A percentile compares a stretch with the other conserved stretches of the same genome.
Evolutionary conservation across 208 protist genomes (phyloP).

Genomic region (Wallacemonas sp.): DNA sequence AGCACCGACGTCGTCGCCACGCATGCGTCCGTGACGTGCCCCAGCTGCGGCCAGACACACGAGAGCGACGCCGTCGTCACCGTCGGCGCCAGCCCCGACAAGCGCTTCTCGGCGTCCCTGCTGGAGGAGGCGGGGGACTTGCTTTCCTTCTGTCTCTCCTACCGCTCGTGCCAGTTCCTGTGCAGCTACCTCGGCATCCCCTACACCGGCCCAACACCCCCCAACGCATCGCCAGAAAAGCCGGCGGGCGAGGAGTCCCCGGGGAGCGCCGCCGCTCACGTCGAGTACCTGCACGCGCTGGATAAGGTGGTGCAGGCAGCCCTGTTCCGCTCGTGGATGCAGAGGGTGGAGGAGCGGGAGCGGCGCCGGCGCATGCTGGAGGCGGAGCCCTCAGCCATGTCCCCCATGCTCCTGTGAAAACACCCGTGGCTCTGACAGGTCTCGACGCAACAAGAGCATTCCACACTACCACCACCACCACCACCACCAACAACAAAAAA

Average conservation of each 20-base stretch:
- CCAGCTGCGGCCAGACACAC: constrained; percentile 54
- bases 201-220: constrained; percentile 26
- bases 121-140: constrained; percentile 62
- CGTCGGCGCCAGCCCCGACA: constrained; percentile 30
- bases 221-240: constrained; percentile 18
- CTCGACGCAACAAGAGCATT: no score
- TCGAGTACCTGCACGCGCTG: constrained; percentile 59
- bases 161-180: constrained; percentile 46
- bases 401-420: neutral
- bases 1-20: constrained; percentile 48
- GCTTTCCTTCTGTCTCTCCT: constrained; percentile 56
- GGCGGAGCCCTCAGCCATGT: constrained; percentile 31
- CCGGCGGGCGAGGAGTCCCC: constrained; percentile 15
- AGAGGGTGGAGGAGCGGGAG: constrained; percentile 62
- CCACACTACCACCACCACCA: no score
- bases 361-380: constrained; percentile 63
- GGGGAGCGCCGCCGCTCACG: constrained; percentile 24
- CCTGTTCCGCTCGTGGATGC: constrained; percentile 56
- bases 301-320: constrained; percentile 79
- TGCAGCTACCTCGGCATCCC: constrained; percentile 71
- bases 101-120: constrained; percentile 42
- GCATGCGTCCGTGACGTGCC: constrained; percentile 46
- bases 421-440: no score
- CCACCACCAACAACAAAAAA: no score
- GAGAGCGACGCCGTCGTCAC: constrained; percentile 46